A percentile compares a stretch with the other conserved stretches of the same genome.
Evolutionary conservation across 768 basidiomycete genomes (phyloP).

Genomic region (Cubamyces lactineus): DNA sequence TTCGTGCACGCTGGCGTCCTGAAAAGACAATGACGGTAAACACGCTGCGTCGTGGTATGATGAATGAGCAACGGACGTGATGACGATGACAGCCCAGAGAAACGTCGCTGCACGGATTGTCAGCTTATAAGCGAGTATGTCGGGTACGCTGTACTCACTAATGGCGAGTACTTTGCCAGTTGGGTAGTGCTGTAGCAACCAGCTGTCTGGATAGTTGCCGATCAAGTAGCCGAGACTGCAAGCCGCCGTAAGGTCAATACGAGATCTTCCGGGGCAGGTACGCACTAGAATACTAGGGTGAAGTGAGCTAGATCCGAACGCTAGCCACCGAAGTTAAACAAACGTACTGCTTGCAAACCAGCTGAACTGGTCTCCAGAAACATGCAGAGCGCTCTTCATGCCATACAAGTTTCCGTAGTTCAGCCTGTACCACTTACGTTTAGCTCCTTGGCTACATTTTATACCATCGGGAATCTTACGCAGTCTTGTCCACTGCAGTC

Average conservation of each 20-base stretch:
- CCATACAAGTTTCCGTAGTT: constrained; percentile 38
- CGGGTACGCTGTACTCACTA: constrained; percentile 11
- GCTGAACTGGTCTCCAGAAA: constrained; percentile 21
- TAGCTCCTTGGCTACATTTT: background rate
- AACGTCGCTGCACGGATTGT: constrained; percentile 28
- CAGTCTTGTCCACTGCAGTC: constrained; percentile 36
- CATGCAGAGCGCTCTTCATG: constrained; percentile 28
- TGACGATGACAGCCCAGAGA: constrained; percentile 40
- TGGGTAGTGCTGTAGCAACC: constrained; percentile 35
- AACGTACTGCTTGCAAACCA: constrained; percentile 26
- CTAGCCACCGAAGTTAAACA: background rate
- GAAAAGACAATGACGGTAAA: background rate
- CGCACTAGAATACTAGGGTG: constrained; percentile 26
- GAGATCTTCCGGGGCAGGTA: background rate
- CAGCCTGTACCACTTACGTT: constrained; percentile 15
- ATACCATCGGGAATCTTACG: constrained; percentile 10
- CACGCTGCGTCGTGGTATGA: background rate
- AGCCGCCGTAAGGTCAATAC: background rate
- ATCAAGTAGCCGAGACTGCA: constrained; percentile 35
- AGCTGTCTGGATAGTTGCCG: constrained; percentile 34
- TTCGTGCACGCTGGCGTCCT: constrained; percentile 23
- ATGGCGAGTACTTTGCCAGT: constrained; percentile 26
- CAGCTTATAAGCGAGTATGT: background rate
- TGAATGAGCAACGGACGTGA: constrained; percentile 18
- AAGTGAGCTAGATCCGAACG: no score